Conservation (phyloP, 2,329 filamentous ascomycete species). For the Sarocladium oryzae region DNA sequence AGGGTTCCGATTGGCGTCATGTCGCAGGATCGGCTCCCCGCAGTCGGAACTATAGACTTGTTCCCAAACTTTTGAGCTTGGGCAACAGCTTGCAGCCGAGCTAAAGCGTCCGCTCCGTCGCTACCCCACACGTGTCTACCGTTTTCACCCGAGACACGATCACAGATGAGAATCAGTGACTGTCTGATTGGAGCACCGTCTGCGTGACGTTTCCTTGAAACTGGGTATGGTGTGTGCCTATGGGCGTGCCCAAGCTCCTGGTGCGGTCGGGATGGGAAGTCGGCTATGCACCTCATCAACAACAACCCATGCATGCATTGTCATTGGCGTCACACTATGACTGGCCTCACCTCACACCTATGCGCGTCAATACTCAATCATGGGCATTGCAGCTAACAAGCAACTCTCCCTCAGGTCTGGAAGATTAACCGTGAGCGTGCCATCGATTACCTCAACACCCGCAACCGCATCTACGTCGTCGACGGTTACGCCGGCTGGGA, state of each 20-base stretch:
- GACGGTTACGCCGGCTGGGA: slow-evolving; percentile 99
- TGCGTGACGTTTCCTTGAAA: neutral
- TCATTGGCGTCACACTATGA: too few species aligned
- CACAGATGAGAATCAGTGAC: neutral
- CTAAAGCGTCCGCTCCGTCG: slow-evolving; percentile 10
- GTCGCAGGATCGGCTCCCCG: neutral
- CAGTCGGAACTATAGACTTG: slow-evolving; percentile 2
- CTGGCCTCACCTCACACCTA: too few species aligned
- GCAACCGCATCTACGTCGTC: slow-evolving; percentile 97
- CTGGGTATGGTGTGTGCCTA: too few species aligned
- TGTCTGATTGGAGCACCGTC: neutral
- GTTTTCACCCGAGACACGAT: slow-evolving; percentile 2
- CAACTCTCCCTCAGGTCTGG: slow-evolving; percentile 69
- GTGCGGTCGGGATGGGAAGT: neutral
- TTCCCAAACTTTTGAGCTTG: neutral
- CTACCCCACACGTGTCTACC: neutral
- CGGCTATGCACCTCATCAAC: neutral
- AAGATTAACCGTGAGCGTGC: slow-evolving; percentile 99
- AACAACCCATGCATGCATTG: too few species aligned
- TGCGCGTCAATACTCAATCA: too few species aligned
- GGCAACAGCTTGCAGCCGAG: slow-evolving; percentile 12
- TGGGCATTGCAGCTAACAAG: slow-evolving; percentile 20
- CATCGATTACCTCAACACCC: slow-evolving; percentile 97
- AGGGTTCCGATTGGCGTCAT: slow-evolving; percentile 10
- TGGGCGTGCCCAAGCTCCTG: too few species aligned